phyloP scores from a whole-genome alignment of 2,329 filamentous ascomycete genomes.

The Aspergillus neoniger region DNA sequence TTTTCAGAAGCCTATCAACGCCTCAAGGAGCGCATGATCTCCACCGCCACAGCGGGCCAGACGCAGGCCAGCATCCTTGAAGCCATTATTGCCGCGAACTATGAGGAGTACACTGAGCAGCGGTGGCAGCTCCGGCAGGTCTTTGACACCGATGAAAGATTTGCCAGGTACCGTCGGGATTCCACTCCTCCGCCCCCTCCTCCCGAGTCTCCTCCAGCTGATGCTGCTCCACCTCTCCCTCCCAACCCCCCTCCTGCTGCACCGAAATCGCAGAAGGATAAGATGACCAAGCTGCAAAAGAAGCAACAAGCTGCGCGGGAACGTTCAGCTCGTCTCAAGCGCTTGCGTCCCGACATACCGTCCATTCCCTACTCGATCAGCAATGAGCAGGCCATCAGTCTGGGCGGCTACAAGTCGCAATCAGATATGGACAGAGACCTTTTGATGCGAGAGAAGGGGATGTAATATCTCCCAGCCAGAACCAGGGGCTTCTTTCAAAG shows the following conservation, averaged over 20 bases:
- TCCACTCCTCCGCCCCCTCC: slow-evolving; percentile 31
- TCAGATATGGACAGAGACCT: slow-evolving; percentile 38
- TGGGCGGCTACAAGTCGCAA: slow-evolving; percentile 35
- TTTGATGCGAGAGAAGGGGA: slow-evolving; percentile 24
- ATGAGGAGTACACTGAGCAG: slow-evolving; percentile 70
- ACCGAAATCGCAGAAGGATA: slow-evolving; percentile 23
- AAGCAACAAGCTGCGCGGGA: slow-evolving; percentile 31
- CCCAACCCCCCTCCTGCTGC: slow-evolving; percentile 15
- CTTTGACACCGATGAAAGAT: slow-evolving; percentile 46
- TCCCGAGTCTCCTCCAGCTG: slow-evolving; percentile 20
- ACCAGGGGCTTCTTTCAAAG: background rate
- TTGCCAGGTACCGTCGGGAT: slow-evolving; percentile 32
- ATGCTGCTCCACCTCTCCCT: slow-evolving; percentile 26
- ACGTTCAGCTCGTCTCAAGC: slow-evolving; percentile 32
- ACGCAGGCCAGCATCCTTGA: slow-evolving; percentile 63
- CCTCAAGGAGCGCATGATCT: slow-evolving; percentile 60
- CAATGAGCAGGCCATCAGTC: slow-evolving; percentile 31
- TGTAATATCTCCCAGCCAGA: slow-evolving; percentile 10
- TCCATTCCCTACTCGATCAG: slow-evolving; percentile 30
- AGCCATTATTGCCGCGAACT: slow-evolving; percentile 75
- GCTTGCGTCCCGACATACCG: slow-evolving; percentile 34
- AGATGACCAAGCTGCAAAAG: slow-evolving; percentile 28
- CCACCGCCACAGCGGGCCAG: slow-evolving; percentile 23
- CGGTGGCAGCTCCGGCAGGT: slow-evolving; percentile 63
- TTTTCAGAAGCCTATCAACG: slow-evolving; percentile 67